Base-by-base conservation (phyloP, 2,329 filamentous ascomycete species). In the Fusarium nygamai region DNA sequence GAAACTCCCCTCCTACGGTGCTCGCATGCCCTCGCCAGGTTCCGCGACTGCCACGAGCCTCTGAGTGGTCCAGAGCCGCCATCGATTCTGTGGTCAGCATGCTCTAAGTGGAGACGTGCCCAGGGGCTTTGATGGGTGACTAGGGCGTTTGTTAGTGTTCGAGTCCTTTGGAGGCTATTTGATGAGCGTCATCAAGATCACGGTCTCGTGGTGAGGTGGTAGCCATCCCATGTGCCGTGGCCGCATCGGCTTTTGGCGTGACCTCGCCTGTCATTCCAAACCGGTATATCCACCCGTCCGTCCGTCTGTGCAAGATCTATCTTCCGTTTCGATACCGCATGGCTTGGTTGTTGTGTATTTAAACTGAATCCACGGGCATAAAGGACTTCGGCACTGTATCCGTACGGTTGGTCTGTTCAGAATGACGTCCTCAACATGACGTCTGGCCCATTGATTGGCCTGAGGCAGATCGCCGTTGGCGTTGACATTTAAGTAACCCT, bases 381-480 rank as follows among this genome's bases (percentile, higher is more conserved):
- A 46, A 68, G 54, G 56, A 59, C 29, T 60, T 67, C 47, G 41
- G 41, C 60, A 48, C n/a, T 69, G 58, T 64, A 64, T 41, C 65
- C 50, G 29, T 61, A 53, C 64, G 46, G 62, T 56, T 62, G 54
- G 53, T 29, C 64, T 63, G 68, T 47, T 33, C 62, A 71, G 64
- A 66, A 74, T 78, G 76, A 78, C 75, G 76, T 78, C 57, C 74
- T 72, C 64, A 70, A 48, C 62, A 76, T 78, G 76, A 76, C 75
- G 72, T 73, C 69, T 56, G 54, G 50, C 47, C 47, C 69, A 62
- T 70, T 63, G 56, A 61, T 71, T 77, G 73, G 70, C 57, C 54
- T 70, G 48, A 54, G 31, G 62, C 60, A 68, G 72, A 72, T 75
- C 69, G 71, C 68, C 50, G 51, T 63, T 71, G 73, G 76, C 60